Evolutionary conservation across 208 protist genomes (phyloP), one percentile per base, ranked within the genome.

Genomic region (Leishmania tropica): DNA sequence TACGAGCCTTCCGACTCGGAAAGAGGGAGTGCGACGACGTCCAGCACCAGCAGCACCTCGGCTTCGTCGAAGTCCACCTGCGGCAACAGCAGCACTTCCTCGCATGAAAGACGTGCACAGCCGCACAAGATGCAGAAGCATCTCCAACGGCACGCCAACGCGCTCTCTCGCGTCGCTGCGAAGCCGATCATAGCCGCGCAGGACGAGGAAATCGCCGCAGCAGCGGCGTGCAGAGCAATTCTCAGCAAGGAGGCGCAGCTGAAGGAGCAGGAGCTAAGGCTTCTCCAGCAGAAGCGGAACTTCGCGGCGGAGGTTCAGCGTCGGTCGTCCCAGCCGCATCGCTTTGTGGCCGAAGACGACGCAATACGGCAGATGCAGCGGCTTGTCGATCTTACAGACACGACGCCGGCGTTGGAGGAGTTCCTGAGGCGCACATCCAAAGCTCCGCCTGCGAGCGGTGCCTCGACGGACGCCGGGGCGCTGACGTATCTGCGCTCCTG

Each of bases 281-380:
- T 94, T 21, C 76, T 90, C 15, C 78, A 84, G 48, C 87, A 94
- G 70, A 96, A 94, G 79, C 85, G 76, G 35, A 78, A 88, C 60
- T 91, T 94, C 65, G 84, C 89, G 45, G 83, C 83, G 0, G 86
- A 93, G 45, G 87, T 93, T 74, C 83, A 86, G 60, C 76, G 88
- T 40, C 83, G 87, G 42, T 85, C 83, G 17, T 84, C 85, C 31
- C 65, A 79, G 7, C 72, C 77, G 60, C 74, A 83, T 45, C 76
- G 75, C 62, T 88, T 87, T 67, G 80, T 60, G 37, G 83, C 67
- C 19, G 87, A 93, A 45, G 89, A 94, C 60, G 83, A 90, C 58
- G 87, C 87, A 6, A 67, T 88, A 70, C 76, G 81, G 21, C 88
- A 85, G 58, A 84, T 91, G 83, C 87, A 89, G 83, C 78, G 84